These are phyloP conservation scores for Kazachstania viticola DNA, from an alignment of 805 yeast genomes.

Conservation along the genomic window DNA sequence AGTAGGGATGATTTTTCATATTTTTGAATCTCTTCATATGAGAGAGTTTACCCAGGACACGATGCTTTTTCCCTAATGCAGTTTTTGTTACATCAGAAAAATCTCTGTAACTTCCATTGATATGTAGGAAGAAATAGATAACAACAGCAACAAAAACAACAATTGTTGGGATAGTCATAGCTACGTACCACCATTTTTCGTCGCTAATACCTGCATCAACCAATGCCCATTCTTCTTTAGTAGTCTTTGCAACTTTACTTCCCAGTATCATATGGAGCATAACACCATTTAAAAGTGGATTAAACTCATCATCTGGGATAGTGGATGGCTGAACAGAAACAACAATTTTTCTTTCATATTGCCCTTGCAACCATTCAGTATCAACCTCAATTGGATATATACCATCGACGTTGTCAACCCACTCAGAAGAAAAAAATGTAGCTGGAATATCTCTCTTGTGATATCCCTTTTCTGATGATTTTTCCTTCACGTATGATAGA, in stretches of 20 bases:
- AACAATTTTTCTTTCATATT: conserved; percentile 42
- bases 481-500: conserved; percentile 51
- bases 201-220: conserved; percentile 36
- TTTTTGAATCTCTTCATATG: conserved; percentile 22
- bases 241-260: conserved; percentile 31
- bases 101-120: conserved; percentile 47
- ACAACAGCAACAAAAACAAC: conserved; percentile 47
- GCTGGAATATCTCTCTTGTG: conserved; percentile 32
- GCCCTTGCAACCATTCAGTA: conserved; percentile 53
- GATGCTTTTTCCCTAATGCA: conserved; percentile 28
- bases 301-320: conserved; percentile 54
- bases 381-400: conserved; percentile 47
- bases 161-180: conserved; percentile 56
- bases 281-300: conserved; percentile 41
- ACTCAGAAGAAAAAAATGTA: conserved; percentile 59
- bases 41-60: conserved; percentile 30
- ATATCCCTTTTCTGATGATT: conserved; percentile 44
- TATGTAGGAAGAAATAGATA: conserved; percentile 52
- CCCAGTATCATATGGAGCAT: conserved; percentile 33
- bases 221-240: conserved; percentile 32
- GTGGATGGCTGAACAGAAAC: conserved; percentile 66
- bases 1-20: conserved; percentile 29
- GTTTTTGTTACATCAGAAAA: conserved; percentile 32
- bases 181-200: conserved; percentile 46
- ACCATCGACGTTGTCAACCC: conserved; percentile 58